These are phyloP conservation scores for Solanum hybrid DNA, from an alignment of 305 asterid genomes.

Conservation along the genomic window DNA sequence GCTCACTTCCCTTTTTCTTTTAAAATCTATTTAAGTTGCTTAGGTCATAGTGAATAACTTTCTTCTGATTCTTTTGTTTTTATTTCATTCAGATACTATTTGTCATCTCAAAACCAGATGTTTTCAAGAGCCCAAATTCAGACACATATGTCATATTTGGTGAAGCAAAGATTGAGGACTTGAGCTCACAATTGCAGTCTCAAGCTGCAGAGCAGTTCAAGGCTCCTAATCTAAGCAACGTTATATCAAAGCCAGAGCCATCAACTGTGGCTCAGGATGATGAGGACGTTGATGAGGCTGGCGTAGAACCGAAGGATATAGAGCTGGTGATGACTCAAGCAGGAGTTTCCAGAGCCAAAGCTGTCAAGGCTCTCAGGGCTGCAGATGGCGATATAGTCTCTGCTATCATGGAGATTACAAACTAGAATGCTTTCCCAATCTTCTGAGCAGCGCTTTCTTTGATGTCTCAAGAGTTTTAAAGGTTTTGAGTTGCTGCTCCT, in stretches of 20 bases:
- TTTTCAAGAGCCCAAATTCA: constrained; percentile 66
- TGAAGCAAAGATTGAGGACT: constrained; percentile 62
- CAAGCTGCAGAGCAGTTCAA: constrained; percentile 71
- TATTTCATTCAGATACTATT: constrained; percentile 35
- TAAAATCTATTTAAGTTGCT: background rate
- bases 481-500: background rate
- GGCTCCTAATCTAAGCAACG: constrained; percentile 37
- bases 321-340: constrained; percentile 69
- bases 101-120: constrained; percentile 64
- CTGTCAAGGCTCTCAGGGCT: constrained; percentile 55
- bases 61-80: background rate
- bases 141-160: constrained; percentile 54
- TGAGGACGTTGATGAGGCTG: constrained; percentile 59
- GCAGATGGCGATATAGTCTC: constrained; percentile 64
- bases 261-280: constrained; percentile 39
- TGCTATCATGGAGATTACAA: constrained; percentile 64
- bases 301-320: constrained; percentile 56
- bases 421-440: constrained; percentile 13
- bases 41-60: background rate
- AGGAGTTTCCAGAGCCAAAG: constrained; percentile 51
- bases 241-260: constrained; percentile 39
- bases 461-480: background rate
- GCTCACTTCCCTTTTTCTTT: background rate
- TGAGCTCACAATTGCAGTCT: constrained; percentile 62
- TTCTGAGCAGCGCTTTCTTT: background rate